A percentile compares a stretch with the other conserved stretches of the same genome.
Evolutionary conservation across 805 yeast species (phyloP).

Genomic region (Schwanniomyces pseudopolymorphus): DNA sequence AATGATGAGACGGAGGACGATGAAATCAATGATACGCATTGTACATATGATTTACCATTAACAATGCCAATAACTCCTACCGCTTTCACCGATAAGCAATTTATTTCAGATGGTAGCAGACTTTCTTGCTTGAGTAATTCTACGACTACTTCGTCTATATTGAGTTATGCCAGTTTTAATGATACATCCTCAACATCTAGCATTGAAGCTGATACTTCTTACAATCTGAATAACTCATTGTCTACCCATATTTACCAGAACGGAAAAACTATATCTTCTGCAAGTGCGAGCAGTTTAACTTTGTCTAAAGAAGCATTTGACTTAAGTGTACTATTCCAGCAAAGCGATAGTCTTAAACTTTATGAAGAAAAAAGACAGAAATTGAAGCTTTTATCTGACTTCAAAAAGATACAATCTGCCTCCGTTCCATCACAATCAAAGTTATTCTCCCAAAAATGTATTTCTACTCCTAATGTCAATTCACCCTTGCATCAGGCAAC

Average conservation of each 20-base stretch:
- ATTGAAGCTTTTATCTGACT: conserved; percentile 17
- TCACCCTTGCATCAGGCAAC: neutral
- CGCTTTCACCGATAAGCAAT: conserved; percentile 33
- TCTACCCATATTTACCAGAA: neutral
- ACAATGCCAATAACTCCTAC: conserved; percentile 51
- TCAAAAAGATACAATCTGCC: conserved; percentile 8
- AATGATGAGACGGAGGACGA: conserved; percentile 9
- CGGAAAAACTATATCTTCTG: neutral
- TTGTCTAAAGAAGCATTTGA: conserved; percentile 35
- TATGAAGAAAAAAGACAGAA: conserved; percentile 24
- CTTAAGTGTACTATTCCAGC: conserved; percentile 26
- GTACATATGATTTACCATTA: conserved; percentile 64
- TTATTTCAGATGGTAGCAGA: conserved; percentile 19
- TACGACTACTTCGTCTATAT: conserved; percentile 46
- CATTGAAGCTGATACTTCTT: conserved; percentile 3
- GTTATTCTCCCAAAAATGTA: neutral
- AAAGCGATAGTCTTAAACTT: conserved; percentile 22
- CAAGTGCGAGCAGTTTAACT: conserved; percentile 10
- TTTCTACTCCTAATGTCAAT: neutral
- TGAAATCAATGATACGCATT: conserved; percentile 33
- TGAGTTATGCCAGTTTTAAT: conserved; percentile 30
- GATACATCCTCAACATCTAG: conserved; percentile 11
- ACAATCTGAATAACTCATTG: neutral
- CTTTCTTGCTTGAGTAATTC: conserved; percentile 32
- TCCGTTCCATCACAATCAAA: neutral